Evolutionary conservation across 2,329 filamentous ascomycete genomes (phyloP).

Genomic region (Elsinoe batatas): DNA sequence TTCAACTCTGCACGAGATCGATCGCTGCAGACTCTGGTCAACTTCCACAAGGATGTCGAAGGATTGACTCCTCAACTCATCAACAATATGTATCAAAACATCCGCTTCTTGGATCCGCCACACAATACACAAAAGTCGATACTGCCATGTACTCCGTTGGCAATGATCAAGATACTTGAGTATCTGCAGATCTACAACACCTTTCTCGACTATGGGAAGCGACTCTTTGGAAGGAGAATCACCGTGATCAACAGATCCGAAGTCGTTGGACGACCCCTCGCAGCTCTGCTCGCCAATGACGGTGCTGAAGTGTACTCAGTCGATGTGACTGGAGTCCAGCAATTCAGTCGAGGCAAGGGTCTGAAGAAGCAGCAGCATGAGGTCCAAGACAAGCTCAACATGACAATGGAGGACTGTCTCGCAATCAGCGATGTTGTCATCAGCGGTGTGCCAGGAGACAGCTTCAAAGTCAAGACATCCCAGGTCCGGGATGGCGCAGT

Average conservation of each 20-base stretch:
- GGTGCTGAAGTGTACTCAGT: conserved; percentile 93
- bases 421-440: conserved; percentile 91
- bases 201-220: conserved; percentile 83
- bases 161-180: conserved; percentile 94
- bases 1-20: conserved; percentile 85
- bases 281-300: conserved; percentile 89
- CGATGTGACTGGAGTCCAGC: conserved; percentile 81
- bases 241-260: conserved; percentile 95
- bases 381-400: conserved; percentile 71
- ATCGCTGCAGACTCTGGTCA: conserved; percentile 91
- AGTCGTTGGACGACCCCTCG: conserved; percentile 86
- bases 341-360: conserved; percentile 83
- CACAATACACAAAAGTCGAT: conserved; percentile 76
- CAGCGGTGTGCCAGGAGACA: conserved; percentile 77
- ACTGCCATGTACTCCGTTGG: conserved; percentile 88
- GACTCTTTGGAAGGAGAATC: conserved; percentile 85
- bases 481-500: conserved; percentile 81
- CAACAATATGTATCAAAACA: conserved; percentile 99
- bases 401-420: conserved; percentile 69
- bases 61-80: conserved; percentile 88
- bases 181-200: conserved; percentile 94
- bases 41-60: conserved; percentile 87
- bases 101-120: conserved; percentile 79
- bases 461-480: conserved; percentile 79
- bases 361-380: conserved; percentile 79